Base-by-base conservation (phyloP, 2,329 filamentous ascomycete species). In the Alternaria metachromatica region DNA sequence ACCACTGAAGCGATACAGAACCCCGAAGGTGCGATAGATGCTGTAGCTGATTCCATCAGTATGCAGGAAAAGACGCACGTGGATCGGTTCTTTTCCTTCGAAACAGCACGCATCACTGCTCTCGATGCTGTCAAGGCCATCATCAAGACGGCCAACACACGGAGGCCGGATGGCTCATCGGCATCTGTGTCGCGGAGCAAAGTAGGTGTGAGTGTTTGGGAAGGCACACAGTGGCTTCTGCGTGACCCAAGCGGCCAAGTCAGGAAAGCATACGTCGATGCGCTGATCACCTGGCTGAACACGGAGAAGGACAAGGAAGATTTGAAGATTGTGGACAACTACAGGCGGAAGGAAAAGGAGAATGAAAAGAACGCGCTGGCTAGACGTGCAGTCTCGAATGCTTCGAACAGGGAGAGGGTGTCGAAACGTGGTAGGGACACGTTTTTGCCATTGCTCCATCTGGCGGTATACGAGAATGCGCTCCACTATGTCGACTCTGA, bases 191-290 rank as follows among this genome's bases (percentile, higher is more conserved):
- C 89, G 6, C 87, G 94, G 66, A 92, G 91, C 76, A 88, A 86
- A 44, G 92, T 96, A 1, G 90, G 92, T 0, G 85, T 97, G 9
- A 87, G 92, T 58, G 91, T 94, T 0, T 99, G 96, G 96, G 94
- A 98, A 79, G 93, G 93, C n/a, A 97, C 94, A 0, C 93, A 97
- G 65, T 97, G 93, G 92, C 87, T 98, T 48, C 83, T 98, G 20
- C 89, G 92, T 41, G 95, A 97, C 73, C 86, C 88, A 1, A 90
- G 94, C 72, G 88, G 88, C 30, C 86, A 88, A 30, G 94, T 98
- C 33, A 89, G 94, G 58, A 90, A 90, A 76, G 92, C 94, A 0
- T 99, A 98, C 71, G 88, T 90, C 7, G 93, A 97, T 78, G 92
- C 93, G 5, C 80, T 98, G 15, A 80, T 92, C 44, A 92, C 92